Percentiles rank a stretch among this genome's conserved stretches.
phyloP scores from a whole-genome alignment of 805 yeast species.

The Naumovozyma baii region DNA sequence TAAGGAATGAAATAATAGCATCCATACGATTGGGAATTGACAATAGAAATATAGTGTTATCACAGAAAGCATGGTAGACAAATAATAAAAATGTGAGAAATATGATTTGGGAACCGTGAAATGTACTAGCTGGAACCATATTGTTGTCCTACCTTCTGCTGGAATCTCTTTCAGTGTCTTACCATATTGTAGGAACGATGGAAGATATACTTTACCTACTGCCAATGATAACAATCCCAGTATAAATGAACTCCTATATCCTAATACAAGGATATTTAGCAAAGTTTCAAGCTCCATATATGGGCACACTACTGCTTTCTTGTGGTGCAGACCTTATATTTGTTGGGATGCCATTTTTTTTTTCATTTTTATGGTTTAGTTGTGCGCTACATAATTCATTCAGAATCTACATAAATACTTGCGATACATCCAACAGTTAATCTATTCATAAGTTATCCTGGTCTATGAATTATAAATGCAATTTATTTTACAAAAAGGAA shows the following conservation, averaged over 20 bases:
- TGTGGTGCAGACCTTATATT: too few relatives aligned
- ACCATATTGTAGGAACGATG: slow-evolving; percentile 37
- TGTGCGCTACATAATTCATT: too few relatives aligned
- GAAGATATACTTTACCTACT: slow-evolving; percentile 28
- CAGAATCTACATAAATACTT: too few relatives aligned
- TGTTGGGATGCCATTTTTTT: too few relatives aligned
- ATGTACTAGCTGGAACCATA: slow-evolving; percentile 13
- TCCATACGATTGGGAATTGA: slow-evolving; percentile 15
- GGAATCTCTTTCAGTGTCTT: slow-evolving; percentile 29
- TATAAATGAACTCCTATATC: slow-evolving; percentile 9
- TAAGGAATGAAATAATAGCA: slow-evolving; percentile 40
- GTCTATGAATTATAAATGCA: too few relatives aligned
- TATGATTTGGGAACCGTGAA: slow-evolving; percentile 51
- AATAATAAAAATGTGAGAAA: slow-evolving; percentile 54
- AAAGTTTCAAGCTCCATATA: not conserved
- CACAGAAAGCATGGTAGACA: slow-evolving; percentile 32
- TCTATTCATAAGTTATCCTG: too few relatives aligned
- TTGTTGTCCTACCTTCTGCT: not conserved
- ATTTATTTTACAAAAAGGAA: too few relatives aligned
- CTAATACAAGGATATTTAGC: not conserved
- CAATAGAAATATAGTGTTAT: slow-evolving; percentile 9
- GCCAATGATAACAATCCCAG: slow-evolving; percentile 23
- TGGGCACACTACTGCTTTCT: not conserved
- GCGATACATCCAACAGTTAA: too few relatives aligned
- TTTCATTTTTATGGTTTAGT: too few relatives aligned